Conservation (phyloP, 1,284 basidiomycete genomes). For the Sporisorium iseilematis-ciliati region DNA sequence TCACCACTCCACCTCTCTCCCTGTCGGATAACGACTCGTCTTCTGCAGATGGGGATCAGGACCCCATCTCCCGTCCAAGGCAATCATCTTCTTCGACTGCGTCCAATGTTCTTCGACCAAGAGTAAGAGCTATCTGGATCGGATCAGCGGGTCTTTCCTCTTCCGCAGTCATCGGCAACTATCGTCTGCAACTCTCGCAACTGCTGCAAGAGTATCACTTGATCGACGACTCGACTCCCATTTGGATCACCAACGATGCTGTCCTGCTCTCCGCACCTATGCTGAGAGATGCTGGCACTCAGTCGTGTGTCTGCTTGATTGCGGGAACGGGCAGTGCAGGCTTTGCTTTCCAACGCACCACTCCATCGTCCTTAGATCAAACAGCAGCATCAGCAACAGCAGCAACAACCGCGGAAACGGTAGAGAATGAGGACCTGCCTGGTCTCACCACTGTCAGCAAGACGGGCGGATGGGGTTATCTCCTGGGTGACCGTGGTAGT, state of each 20-base stretch:
- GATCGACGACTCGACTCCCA: conserved; percentile 33
- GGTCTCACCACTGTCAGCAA: conserved; percentile 43
- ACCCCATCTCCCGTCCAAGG: conserved; percentile 7
- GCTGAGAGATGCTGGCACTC: conserved; percentile 32
- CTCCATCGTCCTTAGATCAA: conserved; percentile 4
- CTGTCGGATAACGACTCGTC: conserved; percentile 40
- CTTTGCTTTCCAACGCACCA: conserved; percentile 45
- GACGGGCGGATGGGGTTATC: conserved; percentile 51
- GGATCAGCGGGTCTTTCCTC: conserved; percentile 44
- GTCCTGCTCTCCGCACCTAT: conserved; percentile 47
- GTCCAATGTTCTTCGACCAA: conserved; percentile 11
- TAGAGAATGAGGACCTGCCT: conserved; percentile 47
- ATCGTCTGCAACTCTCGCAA: conserved; percentile 33
- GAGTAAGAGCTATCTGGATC: conserved; percentile 49
- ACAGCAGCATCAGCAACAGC: neutral
- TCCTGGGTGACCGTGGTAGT: conserved; percentile 40
- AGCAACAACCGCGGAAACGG: neutral
- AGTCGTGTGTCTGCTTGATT: conserved; percentile 47
- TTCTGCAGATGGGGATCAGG: conserved; percentile 30
- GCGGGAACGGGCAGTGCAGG: conserved; percentile 52
- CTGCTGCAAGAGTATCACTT: conserved; percentile 34
- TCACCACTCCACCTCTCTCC: conserved; percentile 48
- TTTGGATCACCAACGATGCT: conserved; percentile 55
- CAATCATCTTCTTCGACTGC: neutral
- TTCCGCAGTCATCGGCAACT: conserved; percentile 28